A percentile compares a stretch with the other conserved stretches of the same genome.
phyloP scores from a whole-genome alignment of 108 stramenopile species.

The Asterionellopsis glacialis region DNA sequence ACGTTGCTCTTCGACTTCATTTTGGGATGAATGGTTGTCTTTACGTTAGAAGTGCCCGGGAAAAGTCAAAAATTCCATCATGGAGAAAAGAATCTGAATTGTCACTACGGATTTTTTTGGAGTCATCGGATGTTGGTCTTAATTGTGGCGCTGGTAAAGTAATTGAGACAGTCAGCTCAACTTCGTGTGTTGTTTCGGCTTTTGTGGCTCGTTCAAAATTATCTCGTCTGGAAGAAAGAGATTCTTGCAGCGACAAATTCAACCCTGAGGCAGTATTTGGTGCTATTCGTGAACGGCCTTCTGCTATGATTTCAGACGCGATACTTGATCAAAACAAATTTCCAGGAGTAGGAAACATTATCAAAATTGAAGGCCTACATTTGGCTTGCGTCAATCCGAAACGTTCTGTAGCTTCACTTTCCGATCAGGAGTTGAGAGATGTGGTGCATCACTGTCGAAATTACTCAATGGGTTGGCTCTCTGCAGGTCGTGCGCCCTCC shows the following conservation, averaged over 20 bases:
- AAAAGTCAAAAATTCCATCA: slow-evolving; percentile 7
- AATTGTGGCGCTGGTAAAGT: neutral
- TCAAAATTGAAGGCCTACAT: slow-evolving; percentile 65
- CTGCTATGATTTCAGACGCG: slow-evolving; percentile 49
- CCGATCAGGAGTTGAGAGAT: slow-evolving; percentile 35
- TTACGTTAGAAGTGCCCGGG: slow-evolving; percentile 13
- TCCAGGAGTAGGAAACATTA: slow-evolving; percentile 67
- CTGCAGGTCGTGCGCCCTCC: slow-evolving; percentile 35
- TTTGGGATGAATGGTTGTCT: slow-evolving; percentile 67
- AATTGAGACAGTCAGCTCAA: slow-evolving; percentile 6
- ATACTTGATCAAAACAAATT: slow-evolving; percentile 49
- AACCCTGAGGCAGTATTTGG: slow-evolving; percentile 34
- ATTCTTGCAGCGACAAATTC: slow-evolving; percentile 38
- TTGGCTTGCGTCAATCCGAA: slow-evolving; percentile 44
- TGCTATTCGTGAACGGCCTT: slow-evolving; percentile 13
- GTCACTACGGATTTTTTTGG: slow-evolving; percentile 22
- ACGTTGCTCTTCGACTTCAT: slow-evolving; percentile 51
- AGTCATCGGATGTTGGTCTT: slow-evolving; percentile 7
- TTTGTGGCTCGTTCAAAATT: slow-evolving; percentile 34
- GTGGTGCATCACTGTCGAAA: slow-evolving; percentile 27
- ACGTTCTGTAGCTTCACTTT: slow-evolving; percentile 21
- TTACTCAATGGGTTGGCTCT: slow-evolving; percentile 55
- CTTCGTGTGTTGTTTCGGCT: slow-evolving; percentile 32
- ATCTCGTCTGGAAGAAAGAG: slow-evolving; percentile 19
- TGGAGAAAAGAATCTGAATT: slow-evolving; percentile 29